phyloP scores from a whole-genome alignment of 192 early-diverging fungal species.

The Coemansia sp. region DNA sequence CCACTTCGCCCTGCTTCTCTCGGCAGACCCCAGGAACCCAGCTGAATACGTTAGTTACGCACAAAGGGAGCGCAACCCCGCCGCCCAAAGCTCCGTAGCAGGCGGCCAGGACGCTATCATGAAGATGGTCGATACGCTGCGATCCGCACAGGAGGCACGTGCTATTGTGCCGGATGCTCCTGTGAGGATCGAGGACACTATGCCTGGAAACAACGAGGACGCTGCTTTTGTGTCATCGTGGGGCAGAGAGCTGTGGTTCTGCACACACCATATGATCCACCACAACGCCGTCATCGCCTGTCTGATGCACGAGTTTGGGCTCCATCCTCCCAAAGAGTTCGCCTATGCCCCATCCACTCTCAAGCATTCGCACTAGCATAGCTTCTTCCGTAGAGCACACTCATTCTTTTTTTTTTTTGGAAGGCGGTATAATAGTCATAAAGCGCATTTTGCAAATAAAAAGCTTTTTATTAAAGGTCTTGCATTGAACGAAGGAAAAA shows the following conservation, averaged over 20 bases:
- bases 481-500: too few relatives aligned
- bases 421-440: too few relatives aligned
- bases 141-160: neutral
- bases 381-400: too few relatives aligned
- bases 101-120: constrained; percentile 18
- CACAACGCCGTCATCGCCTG: constrained; percentile 53
- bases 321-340: constrained; percentile 27
- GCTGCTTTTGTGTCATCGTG: constrained; percentile 32
- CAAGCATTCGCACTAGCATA: constrained; percentile 20
- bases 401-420: too few relatives aligned
- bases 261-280: constrained; percentile 55
- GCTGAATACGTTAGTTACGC: constrained; percentile 21
- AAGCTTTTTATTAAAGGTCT: too few relatives aligned
- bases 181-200: constrained; percentile 14
- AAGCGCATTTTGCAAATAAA: too few relatives aligned
- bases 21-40: neutral
- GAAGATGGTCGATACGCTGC: neutral
- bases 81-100: constrained; percentile 19
- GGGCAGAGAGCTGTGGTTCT: constrained; percentile 57
- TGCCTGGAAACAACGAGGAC: constrained; percentile 19
- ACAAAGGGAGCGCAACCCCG: constrained; percentile 20
- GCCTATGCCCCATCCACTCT: constrained; percentile 53
- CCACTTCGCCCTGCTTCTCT: constrained; percentile 45
- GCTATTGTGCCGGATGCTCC: neutral
- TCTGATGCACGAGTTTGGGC: constrained; percentile 41